phyloP scores from a whole-genome alignment of 139 green algal species.

The Chlamydomonas eustigma region DNA sequence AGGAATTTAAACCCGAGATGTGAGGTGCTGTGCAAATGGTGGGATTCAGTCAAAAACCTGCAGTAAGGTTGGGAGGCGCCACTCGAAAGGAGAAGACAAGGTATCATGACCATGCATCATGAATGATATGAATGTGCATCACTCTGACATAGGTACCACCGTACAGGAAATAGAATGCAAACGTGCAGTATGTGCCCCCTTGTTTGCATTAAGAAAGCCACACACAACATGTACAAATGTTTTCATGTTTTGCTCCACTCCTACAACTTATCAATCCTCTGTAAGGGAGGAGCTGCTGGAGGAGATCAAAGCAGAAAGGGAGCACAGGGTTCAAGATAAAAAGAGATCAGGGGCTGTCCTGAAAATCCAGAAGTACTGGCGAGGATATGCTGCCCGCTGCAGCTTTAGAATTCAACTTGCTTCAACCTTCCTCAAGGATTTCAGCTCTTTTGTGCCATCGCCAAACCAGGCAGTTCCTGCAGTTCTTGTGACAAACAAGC shows the following conservation, averaged over 20 bases:
- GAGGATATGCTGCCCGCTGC: constrained; percentile 12
- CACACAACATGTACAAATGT: too few species aligned
- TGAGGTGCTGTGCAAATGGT: too few species aligned
- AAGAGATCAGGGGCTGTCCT: constrained; percentile 17
- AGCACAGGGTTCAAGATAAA: constrained; percentile 20
- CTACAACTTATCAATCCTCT: too few species aligned
- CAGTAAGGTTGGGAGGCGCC: neutral
- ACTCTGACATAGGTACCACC: too few species aligned
- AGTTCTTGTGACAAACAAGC: neutral
- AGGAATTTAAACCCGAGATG: too few species aligned
- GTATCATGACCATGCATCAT: neutral
- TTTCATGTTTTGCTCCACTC: too few species aligned
- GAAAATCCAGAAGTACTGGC: constrained; percentile 39
- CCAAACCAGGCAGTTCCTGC: neutral
- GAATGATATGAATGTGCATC: neutral
- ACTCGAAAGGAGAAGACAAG: constrained; percentile 7
- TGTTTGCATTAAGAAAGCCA: too few species aligned
- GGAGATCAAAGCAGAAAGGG: constrained; percentile 32
- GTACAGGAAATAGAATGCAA: too few species aligned
- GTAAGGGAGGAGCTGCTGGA: constrained; percentile 45
- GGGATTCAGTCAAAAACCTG: constrained; percentile 3
- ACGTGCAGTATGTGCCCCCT: too few species aligned
- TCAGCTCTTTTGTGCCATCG: constrained; percentile 9
- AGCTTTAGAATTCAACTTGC: constrained; percentile 1
- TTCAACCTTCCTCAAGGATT: constrained; percentile 20